phyloP scores from a whole-genome alignment of 2,329 filamentous ascomycete species.

The Colletotrichum sp. region DNA sequence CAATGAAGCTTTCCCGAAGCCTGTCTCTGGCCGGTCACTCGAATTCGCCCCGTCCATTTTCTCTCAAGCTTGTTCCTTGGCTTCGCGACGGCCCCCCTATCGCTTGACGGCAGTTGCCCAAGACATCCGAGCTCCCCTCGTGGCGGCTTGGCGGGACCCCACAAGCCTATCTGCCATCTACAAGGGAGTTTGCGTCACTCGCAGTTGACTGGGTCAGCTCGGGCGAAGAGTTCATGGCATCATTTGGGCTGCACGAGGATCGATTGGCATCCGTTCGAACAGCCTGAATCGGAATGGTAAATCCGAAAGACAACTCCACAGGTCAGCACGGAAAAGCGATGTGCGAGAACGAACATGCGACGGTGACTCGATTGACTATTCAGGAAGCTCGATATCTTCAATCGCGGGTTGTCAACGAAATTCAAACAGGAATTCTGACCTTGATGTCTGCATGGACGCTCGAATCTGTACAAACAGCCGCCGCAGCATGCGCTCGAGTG shows the following conservation, averaged over 20 bases:
- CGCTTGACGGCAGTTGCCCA: not conserved
- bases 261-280: not conserved
- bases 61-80: not conserved
- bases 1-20: not conserved
- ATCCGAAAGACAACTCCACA: not conserved
- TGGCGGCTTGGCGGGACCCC: slow-evolving; percentile 10
- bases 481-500: not conserved
- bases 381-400: not conserved
- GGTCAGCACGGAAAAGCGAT: not conserved
- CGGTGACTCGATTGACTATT: not conserved
- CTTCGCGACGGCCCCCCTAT: not conserved
- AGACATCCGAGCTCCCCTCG: not conserved
- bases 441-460: not conserved
- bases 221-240: not conserved
- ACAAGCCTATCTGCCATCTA: not conserved
- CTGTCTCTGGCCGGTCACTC: not conserved
- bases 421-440: not conserved
- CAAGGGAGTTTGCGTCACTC: not conserved
- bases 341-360: not conserved
- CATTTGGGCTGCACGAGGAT: not conserved
- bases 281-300: not conserved
- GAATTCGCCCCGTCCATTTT: not conserved
- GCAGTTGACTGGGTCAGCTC: not conserved
- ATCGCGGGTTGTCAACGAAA: not conserved
- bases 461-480: not conserved